Base-by-base conservation (phyloP, 2,329 filamentous ascomycete genomes). In the Lasiodiplodia citricola region DNA sequence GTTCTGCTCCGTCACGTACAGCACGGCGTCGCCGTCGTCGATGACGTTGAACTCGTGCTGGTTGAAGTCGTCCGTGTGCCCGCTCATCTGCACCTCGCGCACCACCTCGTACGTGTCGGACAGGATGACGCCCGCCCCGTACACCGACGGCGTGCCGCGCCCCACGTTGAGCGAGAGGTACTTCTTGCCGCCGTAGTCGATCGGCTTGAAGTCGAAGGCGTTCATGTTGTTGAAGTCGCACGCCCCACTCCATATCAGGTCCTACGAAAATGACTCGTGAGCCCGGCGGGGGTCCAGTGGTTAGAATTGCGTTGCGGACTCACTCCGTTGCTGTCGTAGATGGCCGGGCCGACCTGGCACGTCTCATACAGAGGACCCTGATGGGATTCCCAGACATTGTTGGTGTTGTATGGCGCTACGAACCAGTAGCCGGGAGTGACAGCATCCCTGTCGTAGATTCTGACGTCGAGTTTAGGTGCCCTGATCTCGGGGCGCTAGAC, bases 11-110 rank as follows among this genome's bases (percentile, higher is more conserved):
- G 80, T 74, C 0, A 78, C 79, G 57, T 83, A 74, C 14, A 81
- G 72, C 7, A 73, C 79, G 23, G 77, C 79, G 2, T 74, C 77
- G 41, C 84, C 83, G 62, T 81, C 77, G 31, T 82, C 80, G 58
- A 84, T 81, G 41, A 83, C 77, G 68, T 76, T 80, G 72, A 86
- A 86, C 70, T 87, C 85, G 72, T 87, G 85, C 83, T 85, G 85
- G 72, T 87, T 84, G 73, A 79, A 81, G 21, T 80, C 80, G 25
- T 79, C 76, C 56, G 79, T 78, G 54, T 77, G 52, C 73, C 72
- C 70, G 74, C 76, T 66, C 52, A 67, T 58, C 52, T 79, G 75
- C 25, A 86, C 80, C 4, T 82, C 84, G 71, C 81, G 80, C 51
- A 85, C 83, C 44, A 83, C 80, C 41, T 82, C 78, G 72, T 86